Evolutionary conservation across 108 stramenopile species (phyloP).

Genomic region (Pseudonitzschia multistriata): DNA sequence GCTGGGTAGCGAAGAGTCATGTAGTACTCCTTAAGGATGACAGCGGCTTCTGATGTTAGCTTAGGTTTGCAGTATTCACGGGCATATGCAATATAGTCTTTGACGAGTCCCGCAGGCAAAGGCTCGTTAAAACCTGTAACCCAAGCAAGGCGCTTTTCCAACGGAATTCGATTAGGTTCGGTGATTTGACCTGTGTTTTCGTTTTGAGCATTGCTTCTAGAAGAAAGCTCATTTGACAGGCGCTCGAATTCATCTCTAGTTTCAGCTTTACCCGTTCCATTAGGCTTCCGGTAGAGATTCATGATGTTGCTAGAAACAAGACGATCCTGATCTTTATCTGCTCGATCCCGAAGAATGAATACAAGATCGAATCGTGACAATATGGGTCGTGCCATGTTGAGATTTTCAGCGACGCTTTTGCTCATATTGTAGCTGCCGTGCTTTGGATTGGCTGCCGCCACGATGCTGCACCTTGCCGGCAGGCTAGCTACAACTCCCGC

Average conservation of each 20-base stretch:
- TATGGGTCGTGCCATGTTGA: conserved; percentile 91
- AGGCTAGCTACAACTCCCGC: conserved; percentile 92
- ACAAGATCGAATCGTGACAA: conserved; percentile 97
- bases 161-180: conserved; percentile 35
- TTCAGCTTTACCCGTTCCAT: conserved; percentile 3
- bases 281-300: conserved; percentile 61
- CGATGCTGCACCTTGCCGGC: conserved; percentile 88
- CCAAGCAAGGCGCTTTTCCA: conserved; percentile 74
- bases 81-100: conserved; percentile 97
- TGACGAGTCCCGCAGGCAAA: conserved; percentile 74
- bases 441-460: conserved; percentile 98
- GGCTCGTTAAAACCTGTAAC: conserved; percentile 74
- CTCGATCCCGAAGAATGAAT: conserved; percentile 93
- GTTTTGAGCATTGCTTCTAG: neutral
- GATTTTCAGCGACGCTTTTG: conserved; percentile 92
- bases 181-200: neutral
- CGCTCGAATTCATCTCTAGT: neutral
- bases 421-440: conserved; percentile 93
- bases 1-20: conserved; percentile 79
- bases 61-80: conserved; percentile 90
- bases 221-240: neutral
- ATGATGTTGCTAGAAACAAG: conserved; percentile 91
- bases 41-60: conserved; percentile 83
- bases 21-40: conserved; percentile 86
- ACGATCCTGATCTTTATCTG: conserved; percentile 88